These are phyloP conservation scores for Solanum sejunctum DNA, from an alignment of 257 asterid species.

Conservation along the genomic window DNA sequence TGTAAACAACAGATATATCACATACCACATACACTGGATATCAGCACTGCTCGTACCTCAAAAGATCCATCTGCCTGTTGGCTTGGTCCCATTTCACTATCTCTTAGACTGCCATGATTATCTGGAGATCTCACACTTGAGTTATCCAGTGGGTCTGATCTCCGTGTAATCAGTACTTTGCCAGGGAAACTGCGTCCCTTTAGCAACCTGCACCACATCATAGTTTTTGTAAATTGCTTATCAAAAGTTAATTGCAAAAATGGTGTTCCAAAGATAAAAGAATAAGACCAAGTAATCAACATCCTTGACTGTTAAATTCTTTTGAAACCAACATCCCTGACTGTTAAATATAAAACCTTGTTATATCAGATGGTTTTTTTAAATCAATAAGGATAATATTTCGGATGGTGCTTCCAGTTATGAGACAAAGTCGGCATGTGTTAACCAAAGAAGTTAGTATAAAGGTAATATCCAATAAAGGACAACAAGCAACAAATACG, in stretches of 20 bases:
- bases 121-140: slow-evolving; percentile 48
- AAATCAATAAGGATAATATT: not conserved
- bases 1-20: not conserved
- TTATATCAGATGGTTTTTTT: not conserved
- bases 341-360: not conserved
- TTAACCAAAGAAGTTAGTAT: not conserved
- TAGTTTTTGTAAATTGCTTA: not conserved
- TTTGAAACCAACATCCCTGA: not conserved
- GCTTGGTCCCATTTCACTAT: slow-evolving; percentile 28
- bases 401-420: not conserved
- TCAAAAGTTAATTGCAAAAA: not conserved
- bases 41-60: slow-evolving; percentile 32
- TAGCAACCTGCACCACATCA: slow-evolving; percentile 45
- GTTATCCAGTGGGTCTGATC: slow-evolving; percentile 54
- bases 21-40: not conserved
- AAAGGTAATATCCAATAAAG: not conserved
- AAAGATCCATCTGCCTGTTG: slow-evolving; percentile 31
- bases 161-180: slow-evolving; percentile 64
- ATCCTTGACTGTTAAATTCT: not conserved
- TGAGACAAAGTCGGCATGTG: not conserved
- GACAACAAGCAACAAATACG: not conserved
- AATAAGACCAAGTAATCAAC: not conserved
- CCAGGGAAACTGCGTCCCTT: slow-evolving; percentile 99
- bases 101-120: slow-evolving; percentile 31
- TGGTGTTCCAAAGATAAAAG: not conserved